Base-by-base conservation (phyloP, 106 monocot species). In the Phalaenopsis aphrodite region DNA sequence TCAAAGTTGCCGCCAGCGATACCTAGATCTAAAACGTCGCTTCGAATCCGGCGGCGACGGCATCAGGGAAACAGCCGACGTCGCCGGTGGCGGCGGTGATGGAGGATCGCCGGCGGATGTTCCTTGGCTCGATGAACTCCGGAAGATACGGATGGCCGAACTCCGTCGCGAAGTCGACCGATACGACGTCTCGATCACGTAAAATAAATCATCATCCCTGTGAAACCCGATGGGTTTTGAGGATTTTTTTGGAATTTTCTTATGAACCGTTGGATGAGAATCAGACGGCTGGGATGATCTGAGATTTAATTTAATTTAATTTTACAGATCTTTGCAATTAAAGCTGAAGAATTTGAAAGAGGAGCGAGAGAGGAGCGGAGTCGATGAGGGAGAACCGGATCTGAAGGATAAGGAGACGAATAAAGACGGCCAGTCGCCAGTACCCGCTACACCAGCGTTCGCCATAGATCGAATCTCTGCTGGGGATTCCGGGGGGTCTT, bases 111-210 rank as follows among this genome's bases (percentile, higher is more conserved):
- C 77, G 43, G 78, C 15, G 39, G 80, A 72, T 56, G 79, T 85
- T 15, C 86, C 84, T 18, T 92, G 87, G 92, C 58, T 98, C 15
- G 94, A 98, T n/a, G 86, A 92, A 72, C 94, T 98, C 65, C 94
- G 94, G 36, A 80, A 80, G 85, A 83, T 94, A n/a, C 90, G 97
- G 18, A 90, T 94, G 77, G 94, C 88, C 78, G 99, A 99, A 84
- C 93, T 99, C 87, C 92, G 93, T 45, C 92, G 86, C 16, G 93
- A 95, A 83, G 89, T 99, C 79, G 78, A 95, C 64, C 83, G 86
- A 49, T 81, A 78, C 81, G 99, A 99, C 79, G 81, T 83, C 36
- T 95, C 93, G 41, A 99, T 99, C 88, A 87, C 75, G 98, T 94
- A 98, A 88, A 64, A 45, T 18, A 71, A 47, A 3, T 65, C 42